Evolutionary conservation across 768 basidiomycete genomes (phyloP), one percentile per base, ranked within the genome.

Genomic region (Termitomyces titanicus): DNA sequence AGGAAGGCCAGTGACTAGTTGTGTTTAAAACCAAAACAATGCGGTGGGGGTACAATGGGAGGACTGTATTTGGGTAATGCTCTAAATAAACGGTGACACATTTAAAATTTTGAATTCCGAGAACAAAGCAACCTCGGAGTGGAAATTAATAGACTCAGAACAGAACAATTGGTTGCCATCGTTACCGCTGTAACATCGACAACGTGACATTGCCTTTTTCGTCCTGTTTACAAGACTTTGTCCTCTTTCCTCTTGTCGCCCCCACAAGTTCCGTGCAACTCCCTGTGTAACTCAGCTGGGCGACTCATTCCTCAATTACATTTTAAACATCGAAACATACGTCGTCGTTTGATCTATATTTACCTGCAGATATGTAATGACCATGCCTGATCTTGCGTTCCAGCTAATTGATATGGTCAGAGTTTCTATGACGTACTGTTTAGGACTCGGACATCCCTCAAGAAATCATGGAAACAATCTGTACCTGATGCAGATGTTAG

Each of bases 101-200:
- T 24, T 29, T 27, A 45, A 45, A 37, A 27, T 51, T 34, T 20
- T 12, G 31, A 29, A 27, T 51, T 34, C 15, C 7, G 31, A 48
- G 59, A 57, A 57, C 53, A 61, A 57, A 43, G 29, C 25, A 8
- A n/a, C 3, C 35, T 54, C 44, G 39, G 33, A 45, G 43, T 13
- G 50, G 44, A 33, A n/a, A 34, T 20, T 47, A 53, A 48, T 55
- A 46, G 40, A 1, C 52, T 52, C 10, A 34, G 38, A 60, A 53
- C 51, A 53, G 56, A 50, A 58, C 56, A 61, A 57, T 42, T 29
- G 56, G 56, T 60, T 55, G 55, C 31, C 29, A 57, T 27, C 22
- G 58, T 52, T 53, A 60, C 54, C 33, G 43, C 37, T 18, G n/a
- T n/a, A n/a, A n/a, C n/a, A n/a, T n/a, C 29, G 29, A 29, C 29